These are phyloP conservation scores for Nigrospora oryzae DNA, from an alignment of 2,329 filamentous ascomycete species.

Conservation along the genomic window DNA sequence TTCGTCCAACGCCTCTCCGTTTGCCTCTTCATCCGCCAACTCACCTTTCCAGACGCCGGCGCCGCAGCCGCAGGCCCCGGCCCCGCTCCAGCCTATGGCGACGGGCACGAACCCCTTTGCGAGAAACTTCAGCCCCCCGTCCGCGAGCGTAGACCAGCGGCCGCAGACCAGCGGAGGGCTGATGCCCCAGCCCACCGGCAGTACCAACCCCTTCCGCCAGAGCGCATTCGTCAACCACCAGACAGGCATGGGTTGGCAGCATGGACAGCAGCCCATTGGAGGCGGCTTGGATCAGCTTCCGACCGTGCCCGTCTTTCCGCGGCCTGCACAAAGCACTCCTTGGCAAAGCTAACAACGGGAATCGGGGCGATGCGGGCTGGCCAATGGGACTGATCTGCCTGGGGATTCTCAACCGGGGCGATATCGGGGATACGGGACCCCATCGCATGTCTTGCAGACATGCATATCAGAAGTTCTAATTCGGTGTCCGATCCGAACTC, in stretches of 20 bases:
- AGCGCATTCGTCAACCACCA: slow-evolving; percentile 82
- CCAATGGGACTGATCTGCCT: background rate
- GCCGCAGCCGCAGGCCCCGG: slow-evolving; percentile 21
- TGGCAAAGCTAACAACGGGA: slow-evolving; percentile 35
- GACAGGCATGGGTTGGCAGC: slow-evolving; percentile 85
- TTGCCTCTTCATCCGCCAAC: slow-evolving; percentile 17
- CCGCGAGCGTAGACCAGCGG: slow-evolving; percentile 26
- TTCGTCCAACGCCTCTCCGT: slow-evolving; percentile 30
- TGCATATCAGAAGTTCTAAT: no score
- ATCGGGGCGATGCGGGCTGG: background rate
- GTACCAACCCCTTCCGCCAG: slow-evolving; percentile 91
- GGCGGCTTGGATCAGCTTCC: slow-evolving; percentile 71
- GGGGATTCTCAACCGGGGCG: background rate
- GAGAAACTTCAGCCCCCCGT: slow-evolving; percentile 29
- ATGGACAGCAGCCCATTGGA: slow-evolving; percentile 68
- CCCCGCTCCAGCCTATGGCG: slow-evolving; percentile 36
- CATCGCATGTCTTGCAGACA: background rate
- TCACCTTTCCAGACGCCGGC: slow-evolving; percentile 13
- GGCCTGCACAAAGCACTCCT: slow-evolving; percentile 57
- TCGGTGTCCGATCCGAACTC: no score
- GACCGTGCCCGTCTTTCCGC: slow-evolving; percentile 78
- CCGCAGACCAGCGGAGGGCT: slow-evolving; percentile 41
- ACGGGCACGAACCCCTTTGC: slow-evolving; percentile 56
- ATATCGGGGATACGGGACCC: background rate
- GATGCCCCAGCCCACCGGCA: slow-evolving; percentile 72